Conservation (phyloP, 192 early-diverging fungal genomes). For the Geranomyces michiganensis region DNA sequence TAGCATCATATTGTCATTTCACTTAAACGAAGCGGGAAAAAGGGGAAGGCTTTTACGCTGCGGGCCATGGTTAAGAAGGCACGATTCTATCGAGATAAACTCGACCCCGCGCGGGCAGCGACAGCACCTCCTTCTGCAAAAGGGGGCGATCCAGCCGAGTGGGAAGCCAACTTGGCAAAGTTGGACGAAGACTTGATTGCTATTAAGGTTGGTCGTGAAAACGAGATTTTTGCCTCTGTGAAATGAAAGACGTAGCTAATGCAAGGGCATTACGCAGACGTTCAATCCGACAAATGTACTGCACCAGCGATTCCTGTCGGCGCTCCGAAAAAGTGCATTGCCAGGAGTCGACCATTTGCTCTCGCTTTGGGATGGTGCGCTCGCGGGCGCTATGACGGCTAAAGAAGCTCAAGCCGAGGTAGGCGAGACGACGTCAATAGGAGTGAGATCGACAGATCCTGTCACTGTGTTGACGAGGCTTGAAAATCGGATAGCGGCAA, state of each 20-base stretch:
- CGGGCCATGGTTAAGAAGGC: slow-evolving; percentile 42
- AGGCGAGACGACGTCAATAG: background rate
- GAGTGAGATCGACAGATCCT: slow-evolving; percentile 13
- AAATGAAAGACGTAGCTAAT: too few species aligned
- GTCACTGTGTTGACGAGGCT: background rate
- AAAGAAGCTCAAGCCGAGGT: background rate
- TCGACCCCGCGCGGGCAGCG: slow-evolving; percentile 9
- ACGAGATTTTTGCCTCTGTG: too few species aligned
- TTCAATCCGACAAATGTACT: slow-evolving; percentile 7
- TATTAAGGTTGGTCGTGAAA: slow-evolving; percentile 34
- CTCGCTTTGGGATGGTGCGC: background rate
- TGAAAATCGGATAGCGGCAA: slow-evolving; percentile 13
- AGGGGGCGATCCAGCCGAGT: slow-evolving; percentile 5
- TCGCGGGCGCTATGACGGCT: background rate
- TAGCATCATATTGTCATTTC: slow-evolving; percentile 41
- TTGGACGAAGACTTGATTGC: slow-evolving; percentile 28
- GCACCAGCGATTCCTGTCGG: slow-evolving; percentile 5
- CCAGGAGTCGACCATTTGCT: slow-evolving; percentile 17
- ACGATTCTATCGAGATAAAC: slow-evolving; percentile 25
- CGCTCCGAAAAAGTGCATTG: slow-evolving; percentile 11
- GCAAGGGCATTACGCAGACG: too few species aligned
- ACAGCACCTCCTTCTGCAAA: background rate
- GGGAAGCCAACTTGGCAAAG: slow-evolving; percentile 34
- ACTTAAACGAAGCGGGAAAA: slow-evolving; percentile 33
- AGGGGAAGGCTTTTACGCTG: slow-evolving; percentile 35